Conservation (phyloP, 108 stramenopile species). For the Skeletonema menzelii region DNA sequence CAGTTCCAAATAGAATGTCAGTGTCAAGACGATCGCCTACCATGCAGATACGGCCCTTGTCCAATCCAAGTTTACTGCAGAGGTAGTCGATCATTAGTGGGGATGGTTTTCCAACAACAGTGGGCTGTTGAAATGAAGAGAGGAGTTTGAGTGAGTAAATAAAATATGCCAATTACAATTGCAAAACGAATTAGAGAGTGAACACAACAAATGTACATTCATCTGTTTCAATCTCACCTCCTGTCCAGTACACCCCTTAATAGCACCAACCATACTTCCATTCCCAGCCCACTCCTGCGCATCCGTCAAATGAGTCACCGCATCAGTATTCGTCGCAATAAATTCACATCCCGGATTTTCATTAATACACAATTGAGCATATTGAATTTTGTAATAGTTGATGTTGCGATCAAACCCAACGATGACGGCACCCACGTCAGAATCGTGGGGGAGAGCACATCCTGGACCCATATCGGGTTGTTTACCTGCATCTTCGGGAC, state of each 20-base stretch:
- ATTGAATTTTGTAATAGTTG: constrained; percentile 99
- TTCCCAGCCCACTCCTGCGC: constrained; percentile 99
- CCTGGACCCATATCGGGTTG: constrained; percentile 90
- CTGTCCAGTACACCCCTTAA: constrained; percentile 96
- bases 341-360: constrained; percentile 94
- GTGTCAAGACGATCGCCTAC: constrained; percentile 99
- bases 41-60: constrained; percentile 89
- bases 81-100: constrained; percentile 99
- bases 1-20: constrained; percentile 95
- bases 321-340: constrained; percentile 98
- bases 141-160: not conserved
- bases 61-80: constrained; percentile 80
- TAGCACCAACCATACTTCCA: constrained; percentile 96
- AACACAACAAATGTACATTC: not conserved
- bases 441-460: constrained; percentile 82
- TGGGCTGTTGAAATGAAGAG: constrained; percentile 62
- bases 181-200: not conserved
- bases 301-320: constrained; percentile 97
- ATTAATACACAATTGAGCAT: constrained; percentile 97
- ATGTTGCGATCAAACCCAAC: constrained; percentile 95
- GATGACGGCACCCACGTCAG: constrained; percentile 93
- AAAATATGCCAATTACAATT: not conserved
- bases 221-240: constrained; percentile 11
- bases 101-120: constrained; percentile 95
- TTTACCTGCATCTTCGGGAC: constrained; percentile 87